Evolutionary conservation across 192 early-diverging fungal species (phyloP), one percentile per base, ranked within the genome.

Genomic region (Physocladia obscura): DNA sequence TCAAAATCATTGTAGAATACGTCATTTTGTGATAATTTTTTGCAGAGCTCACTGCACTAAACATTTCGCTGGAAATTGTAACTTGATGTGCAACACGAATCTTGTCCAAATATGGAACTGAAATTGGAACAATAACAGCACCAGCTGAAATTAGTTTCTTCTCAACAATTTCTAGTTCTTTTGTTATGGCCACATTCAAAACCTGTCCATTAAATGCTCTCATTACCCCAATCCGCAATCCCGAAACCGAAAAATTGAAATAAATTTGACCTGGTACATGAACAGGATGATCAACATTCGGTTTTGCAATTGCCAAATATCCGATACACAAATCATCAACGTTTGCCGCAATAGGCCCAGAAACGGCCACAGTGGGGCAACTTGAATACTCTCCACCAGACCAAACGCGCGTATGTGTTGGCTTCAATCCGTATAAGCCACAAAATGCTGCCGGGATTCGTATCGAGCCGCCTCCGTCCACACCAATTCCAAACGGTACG

Each of bases 381-480:
- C 90, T 54, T 1, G 79, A 79, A 38, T 67, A 77, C n/a, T 78
- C 81, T 21, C 89, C 89, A 1, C 35, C 38, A n/a, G 54, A 58
- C 11, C 87, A 84, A 24, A 91, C 61, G 32, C 91, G 79, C n/a
- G 81, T 87, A 36, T 77, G 78, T 8, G 91, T 93, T 0, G 89
- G 81, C 51, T 93, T 93, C 37, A 93, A 69, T 5, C 90, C 91
- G 73, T 84, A 93, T 21, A 91, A 62, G 22, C 91, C 91, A 77
- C 85, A 89, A 65, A 86, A 89, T 1, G 89, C 63, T 1, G 87
- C 76, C 24, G 91, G 91, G 47, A 91, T 82, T 35, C 13, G 88
- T 86, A 82, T 91, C 86, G 62, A 67, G 8, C 74, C 61, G 15
- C 65, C 68, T 55, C 65, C 57, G 38, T 73, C 54, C 36, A 31